Evolutionary conservation across 139 green algal species (phyloP).

Genomic region (Edaphochlamys debaryana): DNA sequence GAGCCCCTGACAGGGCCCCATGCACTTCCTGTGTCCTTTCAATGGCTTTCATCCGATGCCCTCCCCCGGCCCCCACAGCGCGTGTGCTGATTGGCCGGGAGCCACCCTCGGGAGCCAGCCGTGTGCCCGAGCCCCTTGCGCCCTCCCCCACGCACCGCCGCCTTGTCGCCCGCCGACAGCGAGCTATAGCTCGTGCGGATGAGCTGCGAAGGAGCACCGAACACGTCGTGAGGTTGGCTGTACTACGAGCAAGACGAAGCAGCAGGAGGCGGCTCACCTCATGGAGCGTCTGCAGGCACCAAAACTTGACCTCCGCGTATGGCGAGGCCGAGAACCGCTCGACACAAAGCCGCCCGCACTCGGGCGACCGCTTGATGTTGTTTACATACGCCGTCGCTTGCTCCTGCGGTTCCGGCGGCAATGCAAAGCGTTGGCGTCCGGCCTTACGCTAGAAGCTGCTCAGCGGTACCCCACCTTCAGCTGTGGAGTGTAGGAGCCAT

Average conservation of each 20-base stretch:
- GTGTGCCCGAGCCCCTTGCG: too few species aligned
- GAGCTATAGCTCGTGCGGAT: slow-evolving; percentile 47
- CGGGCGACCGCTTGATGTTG: slow-evolving; percentile 64
- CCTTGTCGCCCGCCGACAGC: slow-evolving; percentile 31
- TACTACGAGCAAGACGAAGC: too few species aligned
- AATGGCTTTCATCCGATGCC: too few species aligned
- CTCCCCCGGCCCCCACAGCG: too few species aligned
- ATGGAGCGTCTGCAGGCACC: slow-evolving; percentile 94
- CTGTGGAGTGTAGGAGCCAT: slow-evolving; percentile 50
- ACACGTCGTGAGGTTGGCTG: too few species aligned
- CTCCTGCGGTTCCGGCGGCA: slow-evolving; percentile 50
- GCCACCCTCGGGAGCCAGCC: too few species aligned
- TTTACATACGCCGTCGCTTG: slow-evolving; percentile 75
- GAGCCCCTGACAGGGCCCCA: too few species aligned
- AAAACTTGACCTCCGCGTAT: slow-evolving; percentile 95
- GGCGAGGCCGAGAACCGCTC: slow-evolving; percentile 70
- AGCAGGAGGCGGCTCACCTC: slow-evolving; percentile 80
- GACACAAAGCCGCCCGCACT: slow-evolving; percentile 82
- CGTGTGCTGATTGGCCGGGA: too few species aligned
- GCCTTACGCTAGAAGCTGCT: too few species aligned
- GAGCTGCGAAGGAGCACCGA: slow-evolving; percentile 34
- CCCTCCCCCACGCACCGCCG: slow-evolving; percentile 48
- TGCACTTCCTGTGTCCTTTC: too few species aligned
- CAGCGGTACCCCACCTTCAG: slow-evolving; percentile 57
- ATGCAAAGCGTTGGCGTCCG: background rate